These are phyloP conservation scores for Sarcodon sp. DNA, from an alignment of 768 basidiomycete species.

Conservation along the genomic window DNA sequence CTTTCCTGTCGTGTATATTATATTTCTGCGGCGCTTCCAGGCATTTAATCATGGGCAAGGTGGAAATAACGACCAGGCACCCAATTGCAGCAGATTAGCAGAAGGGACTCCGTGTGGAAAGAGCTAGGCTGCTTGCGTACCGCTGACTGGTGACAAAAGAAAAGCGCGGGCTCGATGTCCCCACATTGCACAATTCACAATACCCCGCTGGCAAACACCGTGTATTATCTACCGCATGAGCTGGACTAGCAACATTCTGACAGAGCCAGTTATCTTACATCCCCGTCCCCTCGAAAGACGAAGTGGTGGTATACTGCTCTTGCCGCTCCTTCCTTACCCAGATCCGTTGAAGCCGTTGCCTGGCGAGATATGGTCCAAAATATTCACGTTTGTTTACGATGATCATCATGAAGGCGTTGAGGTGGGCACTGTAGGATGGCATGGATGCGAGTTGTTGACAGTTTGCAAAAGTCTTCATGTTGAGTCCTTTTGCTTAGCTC, in stretches of 20 bases:
- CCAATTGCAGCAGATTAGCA: too few relatives aligned
- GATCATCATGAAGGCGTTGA: conserved; percentile 6
- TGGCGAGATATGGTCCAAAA: conserved; percentile 55
- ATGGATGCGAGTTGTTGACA: conserved; percentile 16
- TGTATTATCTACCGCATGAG: not conserved
- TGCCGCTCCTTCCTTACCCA: conserved; percentile 53
- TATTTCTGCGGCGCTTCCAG: too few relatives aligned
- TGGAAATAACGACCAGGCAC: too few relatives aligned
- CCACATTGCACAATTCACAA: too few relatives aligned
- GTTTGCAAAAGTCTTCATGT: conserved; percentile 27
- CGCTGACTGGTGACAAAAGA: too few relatives aligned
- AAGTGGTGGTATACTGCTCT: conserved; percentile 47
- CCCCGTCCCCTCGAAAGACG: conserved; percentile 54
- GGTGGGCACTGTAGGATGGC: conserved; percentile 1
- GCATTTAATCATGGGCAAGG: too few relatives aligned
- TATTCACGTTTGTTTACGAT: conserved; percentile 29
- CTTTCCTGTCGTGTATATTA: too few relatives aligned
- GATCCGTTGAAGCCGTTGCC: conserved; percentile 45
- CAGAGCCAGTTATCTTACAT: conserved; percentile 30
- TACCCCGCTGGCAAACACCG: too few relatives aligned
- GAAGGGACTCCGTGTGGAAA: too few relatives aligned
- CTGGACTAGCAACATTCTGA: not conserved
- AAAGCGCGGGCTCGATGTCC: too few relatives aligned
- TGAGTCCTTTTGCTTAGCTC: conserved; percentile 11
- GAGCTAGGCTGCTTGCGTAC: too few relatives aligned